These are phyloP conservation scores for Fusarium nurragi DNA, from an alignment of 2,329 filamentous ascomycete species.

Conservation along the genomic window DNA sequence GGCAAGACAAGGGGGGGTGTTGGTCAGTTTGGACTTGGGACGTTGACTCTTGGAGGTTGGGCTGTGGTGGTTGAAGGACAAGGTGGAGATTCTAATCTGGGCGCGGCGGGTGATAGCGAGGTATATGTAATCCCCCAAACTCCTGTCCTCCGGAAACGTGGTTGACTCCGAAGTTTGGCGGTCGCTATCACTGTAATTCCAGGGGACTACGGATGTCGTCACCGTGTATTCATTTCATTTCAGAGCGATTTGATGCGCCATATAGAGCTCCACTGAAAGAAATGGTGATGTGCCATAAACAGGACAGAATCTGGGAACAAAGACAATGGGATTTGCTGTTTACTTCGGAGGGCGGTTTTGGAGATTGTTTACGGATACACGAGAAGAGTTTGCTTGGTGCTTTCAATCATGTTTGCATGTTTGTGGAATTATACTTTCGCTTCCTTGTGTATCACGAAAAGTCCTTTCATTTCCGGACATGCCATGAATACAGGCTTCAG, in stretches of 20 bases:
- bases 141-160: slow-evolving; percentile 17
- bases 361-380: neutral
- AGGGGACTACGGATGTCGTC: slow-evolving; percentile 41
- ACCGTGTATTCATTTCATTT: slow-evolving; percentile 27
- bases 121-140: slow-evolving; percentile 31
- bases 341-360: neutral
- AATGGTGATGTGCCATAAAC: slow-evolving; percentile 19
- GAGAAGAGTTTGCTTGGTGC: neutral
- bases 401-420: neutral
- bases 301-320: slow-evolving; percentile 3
- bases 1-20: slow-evolving; percentile 39
- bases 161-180: slow-evolving; percentile 29
- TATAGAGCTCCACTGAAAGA: slow-evolving; percentile 24
- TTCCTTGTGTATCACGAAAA: slow-evolving; percentile 26
- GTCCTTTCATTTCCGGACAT: slow-evolving; percentile 31
- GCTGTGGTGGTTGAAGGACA: slow-evolving; percentile 30
- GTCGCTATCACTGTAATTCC: slow-evolving; percentile 33
- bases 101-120: slow-evolving; percentile 4
- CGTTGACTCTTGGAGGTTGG: slow-evolving; percentile 30
- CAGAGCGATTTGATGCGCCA: slow-evolving; percentile 21
- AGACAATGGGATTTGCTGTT: neutral
- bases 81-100: slow-evolving; percentile 32
- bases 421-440: neutral
- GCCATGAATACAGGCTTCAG: no score
- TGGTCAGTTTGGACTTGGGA: slow-evolving; percentile 23